Base-by-base conservation (phyloP, 331 rosid species). In the Saraca asoca region DNA sequence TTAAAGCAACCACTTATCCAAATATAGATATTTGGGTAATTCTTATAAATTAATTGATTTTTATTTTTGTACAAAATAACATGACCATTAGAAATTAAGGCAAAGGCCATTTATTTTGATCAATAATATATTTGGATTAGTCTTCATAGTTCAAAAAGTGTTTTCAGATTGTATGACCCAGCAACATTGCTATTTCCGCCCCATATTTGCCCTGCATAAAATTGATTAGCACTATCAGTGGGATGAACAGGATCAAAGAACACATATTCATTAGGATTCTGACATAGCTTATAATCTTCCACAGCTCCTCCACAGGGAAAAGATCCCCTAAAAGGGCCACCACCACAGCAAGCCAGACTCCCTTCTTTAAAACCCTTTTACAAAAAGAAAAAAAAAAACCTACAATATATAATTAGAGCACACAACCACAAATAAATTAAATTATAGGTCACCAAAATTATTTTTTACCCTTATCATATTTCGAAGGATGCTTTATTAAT, bases 241-340 rank as follows among this genome's bases (percentile, higher is more conserved):
- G 64, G 64, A 70, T 80, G 91, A 52, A 11, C 69, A 33, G 82
- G 69, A 31, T 85, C 88, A 6, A 85, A 85, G 66, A 62, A 85
- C 45, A 82, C 10, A 63, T 83, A 42, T 5, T 80, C 81, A 59
- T 15, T 60, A 0, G 33, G 42, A 52, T 80, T 75, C 2, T 38
- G n/a, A 42, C 88, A 80, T 70, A 78, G 35, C 12, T 75, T 42
- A 9, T 68, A 82, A 12, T 78, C 76, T 24, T 53, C 57, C n/a
- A 42, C 68, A 0, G 66, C 72, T 59, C 77, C 79, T 62, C 91
- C 88, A 45, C 86, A 82, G 54, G 79, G 75, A 1, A 7, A 5
- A 52, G 34, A 60, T 60, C 87, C 90, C 64, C 80, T 71, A 9
- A 67, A 81, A 31, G 81, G 73, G 9, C 90, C 87, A 70, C 77